Evolutionary conservation across 2,329 filamentous ascomycete species (phyloP).

Genomic region (Onygena corvina): DNA sequence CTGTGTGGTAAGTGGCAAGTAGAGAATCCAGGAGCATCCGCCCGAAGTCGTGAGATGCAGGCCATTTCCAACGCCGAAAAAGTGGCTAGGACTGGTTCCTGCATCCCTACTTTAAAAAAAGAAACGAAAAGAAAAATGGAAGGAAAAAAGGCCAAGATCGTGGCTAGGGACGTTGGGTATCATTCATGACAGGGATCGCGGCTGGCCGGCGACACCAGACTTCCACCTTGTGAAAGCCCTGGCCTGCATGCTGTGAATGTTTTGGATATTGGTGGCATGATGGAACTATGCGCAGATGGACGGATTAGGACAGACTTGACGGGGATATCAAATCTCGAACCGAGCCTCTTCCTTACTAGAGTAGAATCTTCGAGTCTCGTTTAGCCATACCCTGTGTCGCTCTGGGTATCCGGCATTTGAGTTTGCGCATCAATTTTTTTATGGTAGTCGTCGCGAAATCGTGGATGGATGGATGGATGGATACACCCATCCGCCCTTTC

Average conservation of each 20-base stretch:
- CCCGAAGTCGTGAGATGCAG: background rate
- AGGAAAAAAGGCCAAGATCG: background rate
- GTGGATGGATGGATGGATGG: conserved; percentile 4
- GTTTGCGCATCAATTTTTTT: conserved; percentile 1
- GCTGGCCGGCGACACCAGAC: background rate
- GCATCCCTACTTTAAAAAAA: background rate
- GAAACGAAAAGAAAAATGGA: background rate
- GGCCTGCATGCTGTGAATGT: background rate
- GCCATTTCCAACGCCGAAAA: background rate
- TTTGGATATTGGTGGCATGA: background rate
- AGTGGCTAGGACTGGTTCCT: conserved; percentile 6
- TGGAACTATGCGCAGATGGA: background rate
- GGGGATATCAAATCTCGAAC: background rate
- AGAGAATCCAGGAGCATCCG: background rate
- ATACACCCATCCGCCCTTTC: background rate
- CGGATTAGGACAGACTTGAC: background rate
- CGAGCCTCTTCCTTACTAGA: background rate
- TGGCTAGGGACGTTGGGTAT: conserved; percentile 4
- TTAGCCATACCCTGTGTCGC: background rate
- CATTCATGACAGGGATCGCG: conserved; percentile 1
- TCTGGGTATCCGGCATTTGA: background rate
- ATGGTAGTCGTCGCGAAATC: background rate
- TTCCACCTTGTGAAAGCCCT: background rate
- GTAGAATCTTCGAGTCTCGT: background rate
- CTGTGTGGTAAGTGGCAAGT: background rate